Evolutionary conservation across 768 basidiomycete species (phyloP).

Genomic region (Paxillus involutus): DNA sequence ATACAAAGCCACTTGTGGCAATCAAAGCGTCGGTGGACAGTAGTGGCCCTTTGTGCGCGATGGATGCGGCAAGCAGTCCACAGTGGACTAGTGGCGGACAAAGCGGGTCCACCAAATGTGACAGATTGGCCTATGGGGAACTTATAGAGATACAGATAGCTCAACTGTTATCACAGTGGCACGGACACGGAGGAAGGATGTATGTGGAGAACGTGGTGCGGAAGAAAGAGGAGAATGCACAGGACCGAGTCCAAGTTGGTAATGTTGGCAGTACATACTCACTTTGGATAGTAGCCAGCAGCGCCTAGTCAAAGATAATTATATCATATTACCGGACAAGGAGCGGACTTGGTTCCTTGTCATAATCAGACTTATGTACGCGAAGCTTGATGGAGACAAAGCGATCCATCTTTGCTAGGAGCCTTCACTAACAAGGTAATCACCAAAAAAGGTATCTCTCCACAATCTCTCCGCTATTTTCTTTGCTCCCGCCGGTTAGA

Average conservation of each 20-base stretch:
- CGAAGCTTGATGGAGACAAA: slow-evolving; percentile 10
- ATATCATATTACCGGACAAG: slow-evolving; percentile 10
- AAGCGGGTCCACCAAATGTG: slow-evolving; percentile 10
- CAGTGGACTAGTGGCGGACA: slow-evolving; percentile 11
- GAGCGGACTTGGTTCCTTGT: slow-evolving; percentile 5
- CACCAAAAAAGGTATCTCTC: neutral
- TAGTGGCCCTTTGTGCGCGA: slow-evolving; percentile 24
- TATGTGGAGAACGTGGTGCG: neutral
- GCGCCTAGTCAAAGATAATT: slow-evolving; percentile 10
- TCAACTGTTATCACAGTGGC: neutral
- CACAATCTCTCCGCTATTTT: too few relatives aligned
- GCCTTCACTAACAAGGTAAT: neutral
- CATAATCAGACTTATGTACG: slow-evolving; percentile 12
- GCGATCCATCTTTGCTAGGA: neutral
- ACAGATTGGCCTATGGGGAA: slow-evolving; percentile 1
- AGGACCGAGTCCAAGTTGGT: neutral
- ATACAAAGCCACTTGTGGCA: slow-evolving; percentile 2
- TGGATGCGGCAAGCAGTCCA: neutral
- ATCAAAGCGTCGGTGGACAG: slow-evolving; percentile 25
- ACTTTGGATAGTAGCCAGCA: neutral
- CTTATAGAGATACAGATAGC: neutral
- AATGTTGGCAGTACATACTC: neutral
- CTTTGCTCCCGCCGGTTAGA: slow-evolving; percentile 1
- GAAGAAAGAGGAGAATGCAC: neutral
- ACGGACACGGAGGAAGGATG: neutral